These are phyloP conservation scores for Hygrocybe punicea DNA, from an alignment of 768 basidiomycete species.

Conservation along the genomic window DNA sequence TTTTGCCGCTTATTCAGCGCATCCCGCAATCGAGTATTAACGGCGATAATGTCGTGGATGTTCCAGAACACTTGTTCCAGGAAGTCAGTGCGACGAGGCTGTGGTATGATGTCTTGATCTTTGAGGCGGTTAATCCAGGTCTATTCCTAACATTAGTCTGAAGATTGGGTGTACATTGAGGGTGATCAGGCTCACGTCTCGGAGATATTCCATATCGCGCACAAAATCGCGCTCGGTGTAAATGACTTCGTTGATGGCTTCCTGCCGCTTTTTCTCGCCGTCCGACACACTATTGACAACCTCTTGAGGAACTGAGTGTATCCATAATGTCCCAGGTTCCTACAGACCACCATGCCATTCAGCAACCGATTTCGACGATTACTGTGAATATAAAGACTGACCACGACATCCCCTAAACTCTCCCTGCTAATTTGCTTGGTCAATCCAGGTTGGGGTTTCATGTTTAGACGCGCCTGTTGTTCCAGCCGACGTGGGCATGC, in stretches of 20 bases:
- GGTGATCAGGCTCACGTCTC: slow-evolving; percentile 58
- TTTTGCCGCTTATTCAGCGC: slow-evolving; percentile 94
- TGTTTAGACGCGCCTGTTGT: slow-evolving; percentile 90
- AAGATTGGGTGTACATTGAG: slow-evolving; percentile 1
- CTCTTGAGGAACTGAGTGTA: slow-evolving; percentile 93
- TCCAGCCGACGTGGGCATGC: slow-evolving; percentile 92
- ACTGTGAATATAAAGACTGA: slow-evolving; percentile 44
- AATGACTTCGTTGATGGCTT: slow-evolving; percentile 95
- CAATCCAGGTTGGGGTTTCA: slow-evolving; percentile 89
- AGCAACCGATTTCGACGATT: background rate
- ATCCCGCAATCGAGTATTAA: slow-evolving; percentile 89
- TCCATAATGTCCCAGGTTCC: slow-evolving; percentile 80
- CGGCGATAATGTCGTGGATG: slow-evolving; percentile 85
- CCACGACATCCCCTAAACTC: slow-evolving; percentile 75
- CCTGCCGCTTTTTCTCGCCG: slow-evolving; percentile 91
- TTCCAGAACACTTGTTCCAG: slow-evolving; percentile 98
- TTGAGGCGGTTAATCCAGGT: slow-evolving; percentile 87
- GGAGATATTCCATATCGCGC: slow-evolving; percentile 94
- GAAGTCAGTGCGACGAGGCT: slow-evolving; percentile 75
- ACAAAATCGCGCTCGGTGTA: slow-evolving; percentile 98
- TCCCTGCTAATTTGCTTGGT: slow-evolving; percentile 80
- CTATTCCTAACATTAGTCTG: slow-evolving; percentile 36
- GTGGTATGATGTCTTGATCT: slow-evolving; percentile 71
- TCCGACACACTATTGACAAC: slow-evolving; percentile 91
- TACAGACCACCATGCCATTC: slow-evolving; percentile 14